A percentile compares a stretch with the other conserved stretches of the same genome.
phyloP scores from a whole-genome alignment of 164 flowering plant genomes.

The Vitis labrusca region DNA sequence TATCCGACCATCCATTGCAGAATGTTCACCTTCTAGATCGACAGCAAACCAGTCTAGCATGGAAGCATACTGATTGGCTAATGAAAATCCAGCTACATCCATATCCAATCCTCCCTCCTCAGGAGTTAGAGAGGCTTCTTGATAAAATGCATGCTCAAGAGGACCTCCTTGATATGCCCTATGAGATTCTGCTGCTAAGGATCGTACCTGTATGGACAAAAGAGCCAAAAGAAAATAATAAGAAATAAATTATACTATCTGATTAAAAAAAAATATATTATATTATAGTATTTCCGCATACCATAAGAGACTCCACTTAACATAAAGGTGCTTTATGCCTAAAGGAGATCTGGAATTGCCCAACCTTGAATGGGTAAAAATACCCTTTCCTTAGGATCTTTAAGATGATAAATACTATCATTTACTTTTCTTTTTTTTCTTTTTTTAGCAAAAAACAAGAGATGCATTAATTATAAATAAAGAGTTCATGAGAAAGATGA shows the following conservation, averaged over 20 bases:
- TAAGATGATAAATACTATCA: too few species aligned
- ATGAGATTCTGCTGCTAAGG: constrained; percentile 93
- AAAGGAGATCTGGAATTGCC: too few species aligned
- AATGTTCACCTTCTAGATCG: constrained; percentile 99
- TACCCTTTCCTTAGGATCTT: too few species aligned
- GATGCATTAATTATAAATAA: too few species aligned
- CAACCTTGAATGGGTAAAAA: too few species aligned
- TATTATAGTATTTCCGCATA: too few species aligned
- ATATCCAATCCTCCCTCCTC: constrained; percentile 48
- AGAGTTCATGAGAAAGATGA: too few species aligned
- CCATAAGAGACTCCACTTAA: too few species aligned
- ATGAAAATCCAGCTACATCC: constrained; percentile 33
- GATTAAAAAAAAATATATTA: too few species aligned
- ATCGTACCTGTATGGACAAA: constrained; percentile 67
- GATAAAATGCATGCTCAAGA: constrained; percentile 65
- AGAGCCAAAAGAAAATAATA: background rate
- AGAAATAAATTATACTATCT: background rate
- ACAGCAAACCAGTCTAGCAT: constrained; percentile 97
- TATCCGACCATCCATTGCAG: constrained; percentile 98
- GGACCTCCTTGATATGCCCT: constrained; percentile 97
- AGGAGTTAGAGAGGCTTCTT: constrained; percentile 53
- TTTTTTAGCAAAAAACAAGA: too few species aligned
- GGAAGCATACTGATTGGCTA: constrained; percentile 61
- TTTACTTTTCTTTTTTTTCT: too few species aligned
- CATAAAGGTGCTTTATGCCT: too few species aligned